phyloP scores from a whole-genome alignment of 2,329 filamentous ascomycete species.

The Penicillium fuscoglaucum region DNA sequence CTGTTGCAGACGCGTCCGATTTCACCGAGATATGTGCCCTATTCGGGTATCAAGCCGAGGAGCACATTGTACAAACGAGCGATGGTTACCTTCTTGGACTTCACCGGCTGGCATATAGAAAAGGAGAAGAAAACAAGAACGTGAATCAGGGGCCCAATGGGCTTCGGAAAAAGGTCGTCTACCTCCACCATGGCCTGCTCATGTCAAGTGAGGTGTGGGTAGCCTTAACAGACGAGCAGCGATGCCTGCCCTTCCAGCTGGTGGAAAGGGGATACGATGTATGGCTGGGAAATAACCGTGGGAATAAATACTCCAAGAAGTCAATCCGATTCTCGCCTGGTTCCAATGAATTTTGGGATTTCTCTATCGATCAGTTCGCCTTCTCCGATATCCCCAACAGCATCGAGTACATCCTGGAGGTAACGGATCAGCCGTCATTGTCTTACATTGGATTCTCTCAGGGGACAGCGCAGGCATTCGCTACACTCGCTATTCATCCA shows the following conservation, averaged over 20 bases:
- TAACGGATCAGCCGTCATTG: slow-evolving; percentile 77
- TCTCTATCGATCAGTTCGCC: slow-evolving; percentile 97
- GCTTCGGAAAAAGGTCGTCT: slow-evolving; percentile 79
- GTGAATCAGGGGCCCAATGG: slow-evolving; percentile 70
- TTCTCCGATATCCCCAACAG: slow-evolving; percentile 96
- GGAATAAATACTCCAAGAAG: slow-evolving; percentile 99
- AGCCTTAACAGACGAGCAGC: slow-evolving; percentile 79
- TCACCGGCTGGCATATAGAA: slow-evolving; percentile 80
- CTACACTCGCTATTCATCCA: slow-evolving; percentile 87
- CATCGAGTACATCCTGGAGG: slow-evolving; percentile 85
- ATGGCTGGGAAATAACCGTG: slow-evolving; percentile 96
- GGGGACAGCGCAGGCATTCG: slow-evolving; percentile 95
- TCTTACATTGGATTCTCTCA: slow-evolving; percentile 98
- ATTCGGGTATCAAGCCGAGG: slow-evolving; percentile 90
- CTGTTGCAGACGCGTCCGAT: slow-evolving; percentile 81
- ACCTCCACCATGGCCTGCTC: slow-evolving; percentile 90
- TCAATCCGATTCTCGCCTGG: slow-evolving; percentile 73
- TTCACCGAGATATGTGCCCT: slow-evolving; percentile 92
- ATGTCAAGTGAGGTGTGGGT: slow-evolving; percentile 99
- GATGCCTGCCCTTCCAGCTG: slow-evolving; percentile 83
- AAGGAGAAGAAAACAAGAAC: slow-evolving; percentile 74
- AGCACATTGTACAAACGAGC: slow-evolving; percentile 91
- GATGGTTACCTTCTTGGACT: slow-evolving; percentile 92
- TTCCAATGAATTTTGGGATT: slow-evolving; percentile 85
- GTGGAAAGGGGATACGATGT: slow-evolving; percentile 94